Base-by-base conservation (phyloP, 2,329 filamentous ascomycete genomes). In the Metarhizium robertsii region DNA sequence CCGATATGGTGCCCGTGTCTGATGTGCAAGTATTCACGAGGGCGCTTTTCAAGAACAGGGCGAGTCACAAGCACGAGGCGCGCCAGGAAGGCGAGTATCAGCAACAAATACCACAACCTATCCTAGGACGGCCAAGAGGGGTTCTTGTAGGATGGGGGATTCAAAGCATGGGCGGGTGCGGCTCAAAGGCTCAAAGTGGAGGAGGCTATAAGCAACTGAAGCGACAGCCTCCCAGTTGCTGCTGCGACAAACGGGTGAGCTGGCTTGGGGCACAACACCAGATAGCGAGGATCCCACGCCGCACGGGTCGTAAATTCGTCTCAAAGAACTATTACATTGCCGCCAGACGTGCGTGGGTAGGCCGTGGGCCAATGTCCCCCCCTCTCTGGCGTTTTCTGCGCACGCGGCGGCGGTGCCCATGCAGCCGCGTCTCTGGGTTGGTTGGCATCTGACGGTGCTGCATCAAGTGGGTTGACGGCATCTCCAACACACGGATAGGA, bases 381-480 rank as follows among this genome's bases (percentile, higher is more conserved):
- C 13, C 38, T 57, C 55, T 36, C 53, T 53, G 45, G 38, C 50
- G 50, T 55, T 56, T 43, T 50, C 52, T 40, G 38, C 25, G 38
- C 45, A 51, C 52, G 51, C 54, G 52, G 54, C 55, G 47, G 53
- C 43, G 52, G 50, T 56, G 46, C 47, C 47, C 45, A 48, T 51
- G 52, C 51, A 51, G 52, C 53, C 34, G 50, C 36, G 51, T 13
- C 42, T 53, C 34, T 50, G 52, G 54, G 52, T 54, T 58, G 57
- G 57, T 32, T 60, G 50, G 53, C 52, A 49, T 42, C 50, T 54
- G 48, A 45, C 51, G 46, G 53, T 53, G 57, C 57, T 57, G 59
- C 59, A 55, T 53, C 48, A 49, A 59, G 58, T 59, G 58, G 58
- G 53, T 57, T 58, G 57, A 55, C 54, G 53, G 52, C 45, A 55